Evolutionary conservation across 75 land plant species (phyloP), one percentile per base, ranked within the genome.

Genomic region (Isoetes taiwanensis): DNA sequence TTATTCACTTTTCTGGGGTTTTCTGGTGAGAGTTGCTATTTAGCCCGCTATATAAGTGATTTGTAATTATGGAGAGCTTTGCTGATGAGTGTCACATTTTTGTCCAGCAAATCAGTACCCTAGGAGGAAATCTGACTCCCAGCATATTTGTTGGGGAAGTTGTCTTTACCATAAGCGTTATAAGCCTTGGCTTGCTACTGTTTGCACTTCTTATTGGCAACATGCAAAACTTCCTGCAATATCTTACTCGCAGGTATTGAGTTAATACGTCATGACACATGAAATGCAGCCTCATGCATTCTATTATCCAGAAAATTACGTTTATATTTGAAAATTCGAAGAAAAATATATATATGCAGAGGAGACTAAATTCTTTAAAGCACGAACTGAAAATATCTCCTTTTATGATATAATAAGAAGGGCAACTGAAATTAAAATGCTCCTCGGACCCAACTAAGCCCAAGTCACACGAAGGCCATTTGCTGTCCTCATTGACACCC

Each of bases 201-300:
- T 84, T 84, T 65, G 94, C 96, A 46, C 64, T 87, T 32, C 81
- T 93, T 19, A 84, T 93, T 68, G 95, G 95, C 50, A 93, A 87
- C 64, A 93, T 93, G 86, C 98, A 93, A 67, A 88, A 81, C 58
- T 93, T 93, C 62, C 86, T 93, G 28, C 89, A 80, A 41, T 71
- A 81, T 24, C 90, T 93, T 61, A 82, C 81, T 43, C 72, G 85
- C 37, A 87, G 98, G 98, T 93, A n/a, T n/a, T n/a, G n/a, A n/a
- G n/a, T n/a, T n/a, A n/a, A n/a, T n/a, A n/a, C n/a, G n/a, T n/a
- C n/a, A n/a, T n/a, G n/a, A n/a, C n/a, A n/a, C n/a, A n/a, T n/a
- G n/a, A n/a, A n/a, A n/a, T n/a, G n/a, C n/a, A n/a, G n/a, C n/a
- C n/a, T n/a, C n/a, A n/a, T n/a, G n/a, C n/a, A n/a, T n/a, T n/a